These are phyloP conservation scores for Sarcomyxa edulis DNA, from an alignment of 768 basidiomycete genomes.

Conservation along the genomic window DNA sequence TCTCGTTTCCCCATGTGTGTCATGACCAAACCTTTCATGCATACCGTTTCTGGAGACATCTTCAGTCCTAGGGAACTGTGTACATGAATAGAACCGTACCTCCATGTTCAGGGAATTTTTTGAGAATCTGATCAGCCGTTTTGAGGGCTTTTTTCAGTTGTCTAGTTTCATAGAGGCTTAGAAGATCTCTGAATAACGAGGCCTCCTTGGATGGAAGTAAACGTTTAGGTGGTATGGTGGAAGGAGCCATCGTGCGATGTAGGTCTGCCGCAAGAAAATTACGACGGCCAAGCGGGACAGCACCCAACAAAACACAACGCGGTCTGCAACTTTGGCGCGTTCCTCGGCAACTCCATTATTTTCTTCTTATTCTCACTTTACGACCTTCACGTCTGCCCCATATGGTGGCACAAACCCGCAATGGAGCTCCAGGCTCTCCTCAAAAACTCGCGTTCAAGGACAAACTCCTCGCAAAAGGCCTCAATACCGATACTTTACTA, in stretches of 20 bases:
- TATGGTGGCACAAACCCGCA: constrained; percentile 77
- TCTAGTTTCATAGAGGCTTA: constrained; percentile 84
- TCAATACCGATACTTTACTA: constrained; percentile 75
- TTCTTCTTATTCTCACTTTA: constrained; percentile 11
- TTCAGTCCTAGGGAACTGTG: not conserved
- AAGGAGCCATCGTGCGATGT: constrained; percentile 5
- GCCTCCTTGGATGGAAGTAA: constrained; percentile 79
- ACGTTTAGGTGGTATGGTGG: constrained; percentile 38
- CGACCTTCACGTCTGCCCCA: constrained; percentile 13
- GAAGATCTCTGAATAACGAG: constrained; percentile 78
- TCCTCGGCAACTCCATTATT: not conserved
- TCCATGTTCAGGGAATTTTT: constrained; percentile 94
- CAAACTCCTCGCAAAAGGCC: constrained; percentile 72
- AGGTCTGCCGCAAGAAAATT: not conserved
- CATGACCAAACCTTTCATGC: constrained; percentile 91
- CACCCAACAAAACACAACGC: constrained; percentile 34
- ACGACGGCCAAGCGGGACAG: constrained; percentile 3
- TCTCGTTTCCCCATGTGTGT: constrained; percentile 77
- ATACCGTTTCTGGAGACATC: constrained; percentile 81
- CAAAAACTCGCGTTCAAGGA: constrained; percentile 75
- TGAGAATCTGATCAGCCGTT: constrained; percentile 88
- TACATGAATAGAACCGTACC: constrained; percentile 44
- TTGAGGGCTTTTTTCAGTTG: constrained; percentile 89
- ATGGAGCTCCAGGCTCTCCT: constrained; percentile 42
- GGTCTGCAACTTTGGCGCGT: constrained; percentile 16